A percentile compares a stretch with the other conserved stretches of the same genome.
phyloP scores from a whole-genome alignment of 2,329 filamentous ascomycete genomes.

The Phialocephala sp. region DNA sequence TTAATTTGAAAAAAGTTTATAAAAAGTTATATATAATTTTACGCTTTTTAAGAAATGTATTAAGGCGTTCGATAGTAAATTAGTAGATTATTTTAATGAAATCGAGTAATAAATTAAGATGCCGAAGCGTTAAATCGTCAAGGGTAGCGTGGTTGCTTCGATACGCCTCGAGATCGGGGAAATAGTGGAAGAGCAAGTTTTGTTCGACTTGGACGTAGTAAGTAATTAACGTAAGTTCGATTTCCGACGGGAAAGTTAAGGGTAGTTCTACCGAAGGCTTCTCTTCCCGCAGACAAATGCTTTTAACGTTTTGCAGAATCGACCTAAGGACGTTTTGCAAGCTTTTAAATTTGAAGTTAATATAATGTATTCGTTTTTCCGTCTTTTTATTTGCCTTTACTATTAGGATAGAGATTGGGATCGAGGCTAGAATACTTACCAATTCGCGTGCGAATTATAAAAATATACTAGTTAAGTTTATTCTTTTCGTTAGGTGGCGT shows the following conservation, averaged over 20 bases:
- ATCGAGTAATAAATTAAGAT: constrained; percentile 28
- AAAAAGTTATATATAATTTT: constrained; percentile 47
- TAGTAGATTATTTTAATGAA: constrained; percentile 28
- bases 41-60: constrained; percentile 41
- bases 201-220: constrained; percentile 25
- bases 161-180: constrained; percentile 28
- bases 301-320: constrained; percentile 41
- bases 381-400: constrained; percentile 15
- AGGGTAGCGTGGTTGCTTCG: too few species aligned
- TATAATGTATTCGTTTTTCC: constrained; percentile 29
- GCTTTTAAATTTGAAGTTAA: constrained; percentile 44
- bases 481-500: constrained; percentile 21
- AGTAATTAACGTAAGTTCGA: too few species aligned
- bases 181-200: constrained; percentile 26
- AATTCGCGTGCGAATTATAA: constrained; percentile 27
- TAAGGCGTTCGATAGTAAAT: constrained; percentile 17
- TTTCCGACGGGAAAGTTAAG: too few species aligned
- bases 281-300: constrained; percentile 40
- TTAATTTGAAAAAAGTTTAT: constrained; percentile 45
- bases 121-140: too few species aligned
- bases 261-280: constrained; percentile 22
- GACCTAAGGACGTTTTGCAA: constrained; percentile 42
- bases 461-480: constrained; percentile 28
- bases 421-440: too few species aligned
- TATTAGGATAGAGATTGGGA: too few species aligned